Evolutionary conservation across 129 eudicot species (phyloP).

Genomic region (Arctium minus): DNA sequence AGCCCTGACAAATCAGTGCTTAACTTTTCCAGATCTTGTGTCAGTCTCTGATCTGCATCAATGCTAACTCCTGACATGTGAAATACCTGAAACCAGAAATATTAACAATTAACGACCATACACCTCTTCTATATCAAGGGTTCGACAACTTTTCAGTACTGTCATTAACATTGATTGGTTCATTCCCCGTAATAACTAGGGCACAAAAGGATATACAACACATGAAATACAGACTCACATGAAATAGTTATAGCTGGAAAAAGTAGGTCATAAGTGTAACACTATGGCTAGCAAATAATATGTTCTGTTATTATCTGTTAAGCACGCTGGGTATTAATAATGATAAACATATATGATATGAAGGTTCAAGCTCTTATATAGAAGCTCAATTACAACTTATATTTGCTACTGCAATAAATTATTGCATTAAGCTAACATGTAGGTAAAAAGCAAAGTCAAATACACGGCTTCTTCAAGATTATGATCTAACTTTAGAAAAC

Average conservation of each 20-base stretch:
- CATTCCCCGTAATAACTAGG: not conserved
- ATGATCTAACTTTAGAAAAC: not conserved
- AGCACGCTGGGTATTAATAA: too few relatives aligned
- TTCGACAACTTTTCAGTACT: not conserved
- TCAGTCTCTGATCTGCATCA: slow-evolving; percentile 96
- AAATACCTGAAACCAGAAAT: slow-evolving; percentile 61
- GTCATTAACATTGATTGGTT: not conserved
- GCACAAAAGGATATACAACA: not conserved
- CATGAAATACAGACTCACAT: not conserved
- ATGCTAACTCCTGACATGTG: slow-evolving; percentile 63
- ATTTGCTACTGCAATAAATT: not conserved
- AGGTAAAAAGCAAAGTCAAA: not conserved
- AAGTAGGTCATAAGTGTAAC: not conserved
- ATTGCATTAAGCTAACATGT: not conserved
- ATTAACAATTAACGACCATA: not conserved
- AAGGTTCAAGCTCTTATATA: not conserved
- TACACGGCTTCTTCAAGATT: not conserved
- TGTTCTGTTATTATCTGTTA: not conserved
- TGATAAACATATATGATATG: too few relatives aligned
- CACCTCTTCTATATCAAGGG: not conserved
- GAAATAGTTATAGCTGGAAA: not conserved
- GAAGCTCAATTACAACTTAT: not conserved
- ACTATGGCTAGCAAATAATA: not conserved
- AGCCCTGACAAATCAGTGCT: slow-evolving; percentile 76
- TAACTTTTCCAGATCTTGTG: slow-evolving; percentile 93